phyloP scores from a whole-genome alignment of 176 grass and related monocot species.

The Lolium multiflorum region DNA sequence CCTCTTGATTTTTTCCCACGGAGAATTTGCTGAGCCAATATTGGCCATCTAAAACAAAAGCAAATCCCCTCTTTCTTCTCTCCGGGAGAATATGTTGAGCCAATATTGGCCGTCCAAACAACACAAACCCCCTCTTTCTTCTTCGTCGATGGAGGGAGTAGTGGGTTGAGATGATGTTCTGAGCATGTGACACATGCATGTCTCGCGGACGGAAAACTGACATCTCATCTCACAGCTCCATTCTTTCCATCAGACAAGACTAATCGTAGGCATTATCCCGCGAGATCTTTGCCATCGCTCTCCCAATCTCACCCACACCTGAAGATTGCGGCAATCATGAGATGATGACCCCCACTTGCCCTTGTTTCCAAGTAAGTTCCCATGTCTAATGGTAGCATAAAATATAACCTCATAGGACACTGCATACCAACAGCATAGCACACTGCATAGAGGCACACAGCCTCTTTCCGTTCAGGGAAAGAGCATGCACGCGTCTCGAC shows the following conservation, averaged over 20 bases:
- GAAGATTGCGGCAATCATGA: conserved; percentile 27
- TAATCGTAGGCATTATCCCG: conserved; percentile 12
- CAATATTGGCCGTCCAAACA: too few species aligned
- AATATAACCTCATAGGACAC: neutral
- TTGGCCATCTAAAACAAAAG: too few species aligned
- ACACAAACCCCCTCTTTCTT: too few species aligned
- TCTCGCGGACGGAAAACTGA: neutral
- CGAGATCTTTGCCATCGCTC: conserved; percentile 23
- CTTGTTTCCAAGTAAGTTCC: neutral
- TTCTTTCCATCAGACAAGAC: conserved; percentile 2
- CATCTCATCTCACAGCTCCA: neutral
- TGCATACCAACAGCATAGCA: neutral
- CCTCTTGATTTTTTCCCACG: too few species aligned
- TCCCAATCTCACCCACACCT: conserved; percentile 29
- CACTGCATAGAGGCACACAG: neutral
- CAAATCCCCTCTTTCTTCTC: too few species aligned
- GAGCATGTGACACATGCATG: neutral
- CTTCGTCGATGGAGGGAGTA: neutral
- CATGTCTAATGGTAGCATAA: neutral
- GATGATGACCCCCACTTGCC: conserved; percentile 26
- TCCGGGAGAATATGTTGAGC: too few species aligned
- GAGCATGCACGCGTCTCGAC: neutral
- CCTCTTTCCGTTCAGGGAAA: conserved; percentile 34
- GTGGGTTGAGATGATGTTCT: conserved; percentile 8
- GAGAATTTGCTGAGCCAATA: too few species aligned